Evolutionary conservation across 805 yeast genomes (phyloP), one percentile per base, ranked within the genome.

Genomic region (Wickerhamomyces silvicola): DNA sequence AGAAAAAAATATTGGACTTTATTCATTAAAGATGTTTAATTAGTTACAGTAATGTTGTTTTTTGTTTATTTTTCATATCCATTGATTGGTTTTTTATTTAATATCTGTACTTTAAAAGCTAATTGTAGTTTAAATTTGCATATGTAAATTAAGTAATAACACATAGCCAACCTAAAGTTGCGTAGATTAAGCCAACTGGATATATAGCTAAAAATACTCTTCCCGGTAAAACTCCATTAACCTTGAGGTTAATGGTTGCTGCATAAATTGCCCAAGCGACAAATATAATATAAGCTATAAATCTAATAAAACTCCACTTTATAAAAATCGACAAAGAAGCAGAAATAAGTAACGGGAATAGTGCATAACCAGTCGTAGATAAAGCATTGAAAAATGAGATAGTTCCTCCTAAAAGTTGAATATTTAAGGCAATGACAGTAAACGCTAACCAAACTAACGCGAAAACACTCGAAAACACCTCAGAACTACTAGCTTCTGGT

Each of bases 361-460:
- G 56, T 10, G 81, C 75, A 59, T 79, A 79, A 1, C 87, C 87
- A 6, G 78, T 69, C 18, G 83, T 78, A 39, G 81, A 74, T 32
- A 80, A 61, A 3, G 85, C 85, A 28, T 75, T 74, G 61, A 80
- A 64, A 46, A 75, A 78, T 3, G 83, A 75, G 24, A 79, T 75
- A 12, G 73, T 62, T 5, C 75, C 75, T 11, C 75, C 75, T 7
- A 79, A 59, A 19, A 79, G 61, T 52, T 79, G 81, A 45, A 78
- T 75, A 53, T 79, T 80, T 38, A 77, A 50, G 1, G 85, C 80
- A 32, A 77, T 71, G 16, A 76, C 57, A 14, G 74, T 63, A 48
- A 66, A 74, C 33, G 81, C 77, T 10, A 73, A 41, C 86, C 86
- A 79, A 18, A 72, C 68, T 42, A 77, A 60, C 4, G 78, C 62